Percentiles rank a stretch among this genome's conserved stretches.
Conservation (phyloP, 129 eudicot species). For the Erigeron canadensis region DNA sequence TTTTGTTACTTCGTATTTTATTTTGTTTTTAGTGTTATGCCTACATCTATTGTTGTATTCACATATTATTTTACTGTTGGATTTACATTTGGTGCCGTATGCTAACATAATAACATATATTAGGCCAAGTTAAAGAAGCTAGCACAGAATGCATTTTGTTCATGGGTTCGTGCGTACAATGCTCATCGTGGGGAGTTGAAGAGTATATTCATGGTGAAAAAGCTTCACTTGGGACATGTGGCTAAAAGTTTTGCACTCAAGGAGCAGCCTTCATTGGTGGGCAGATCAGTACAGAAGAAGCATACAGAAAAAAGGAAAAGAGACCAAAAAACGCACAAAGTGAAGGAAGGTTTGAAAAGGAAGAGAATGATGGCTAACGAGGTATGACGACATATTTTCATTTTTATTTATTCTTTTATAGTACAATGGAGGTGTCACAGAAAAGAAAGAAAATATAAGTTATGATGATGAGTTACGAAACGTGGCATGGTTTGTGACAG, state of each 20-base stretch:
- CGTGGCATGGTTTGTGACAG: slow-evolving; percentile 26
- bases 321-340: slow-evolving; percentile 43
- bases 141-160: slow-evolving; percentile 72
- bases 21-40: background rate
- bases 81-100: background rate
- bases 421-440: background rate
- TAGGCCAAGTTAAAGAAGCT: slow-evolving; percentile 60
- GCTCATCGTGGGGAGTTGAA: slow-evolving; percentile 95
- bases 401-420: background rate
- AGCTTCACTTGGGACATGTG: slow-evolving; percentile 97
- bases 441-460: background rate
- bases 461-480: background rate
- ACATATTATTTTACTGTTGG: background rate
- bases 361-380: slow-evolving; percentile 44
- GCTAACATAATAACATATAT: background rate
- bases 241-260: slow-evolving; percentile 89
- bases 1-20: background rate
- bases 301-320: slow-evolving; percentile 70
- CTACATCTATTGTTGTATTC: background rate
- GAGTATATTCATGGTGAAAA: slow-evolving; percentile 82
- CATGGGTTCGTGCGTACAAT: slow-evolving; percentile 96
- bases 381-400: slow-evolving; percentile 12
- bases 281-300: slow-evolving; percentile 69
- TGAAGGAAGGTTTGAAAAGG: slow-evolving; percentile 44
- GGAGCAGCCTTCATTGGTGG: slow-evolving; percentile 92